Percentiles rank a stretch among this genome's conserved stretches.
These are phyloP conservation scores for Helicocarpus griseus DNA, from an alignment of 2,329 filamentous ascomycete species.

Conservation along the genomic window DNA sequence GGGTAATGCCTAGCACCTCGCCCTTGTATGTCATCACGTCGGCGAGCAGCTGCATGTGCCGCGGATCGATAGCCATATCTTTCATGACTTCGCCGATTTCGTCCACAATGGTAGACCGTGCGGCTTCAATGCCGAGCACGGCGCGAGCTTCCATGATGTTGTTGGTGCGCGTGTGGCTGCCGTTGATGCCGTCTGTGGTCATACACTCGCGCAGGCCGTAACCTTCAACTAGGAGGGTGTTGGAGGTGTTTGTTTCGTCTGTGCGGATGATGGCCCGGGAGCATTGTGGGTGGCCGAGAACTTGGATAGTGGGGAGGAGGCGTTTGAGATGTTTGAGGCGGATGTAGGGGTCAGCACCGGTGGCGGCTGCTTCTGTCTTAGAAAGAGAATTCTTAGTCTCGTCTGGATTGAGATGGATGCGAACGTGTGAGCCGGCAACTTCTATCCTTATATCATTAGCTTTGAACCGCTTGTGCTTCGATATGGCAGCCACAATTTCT, in stretches of 20 bases:
- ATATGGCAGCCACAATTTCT: slow-evolving; percentile 69
- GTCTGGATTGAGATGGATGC: slow-evolving; percentile 55
- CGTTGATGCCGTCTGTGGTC: slow-evolving; percentile 84
- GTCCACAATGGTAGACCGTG: slow-evolving; percentile 73
- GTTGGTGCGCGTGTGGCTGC: slow-evolving; percentile 65
- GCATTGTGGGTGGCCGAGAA: slow-evolving; percentile 82
- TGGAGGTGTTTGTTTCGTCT: slow-evolving; percentile 56
- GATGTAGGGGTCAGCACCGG: slow-evolving; percentile 36
- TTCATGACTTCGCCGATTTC: slow-evolving; percentile 88
- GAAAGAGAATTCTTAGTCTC: slow-evolving; percentile 25
- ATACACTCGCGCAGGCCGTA: slow-evolving; percentile 86
- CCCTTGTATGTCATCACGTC: slow-evolving; percentile 99
- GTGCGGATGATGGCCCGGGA: slow-evolving; percentile 82
- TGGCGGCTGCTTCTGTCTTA: slow-evolving; percentile 34
- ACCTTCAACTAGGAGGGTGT: slow-evolving; percentile 78
- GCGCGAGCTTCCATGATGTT: slow-evolving; percentile 81
- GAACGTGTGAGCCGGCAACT: slow-evolving; percentile 46
- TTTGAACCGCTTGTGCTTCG: slow-evolving; percentile 67
- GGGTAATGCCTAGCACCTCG: slow-evolving; percentile 89
- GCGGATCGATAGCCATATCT: slow-evolving; percentile 89
- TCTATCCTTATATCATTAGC: slow-evolving; percentile 55
- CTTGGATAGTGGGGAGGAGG: slow-evolving; percentile 68
- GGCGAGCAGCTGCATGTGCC: slow-evolving; percentile 93
- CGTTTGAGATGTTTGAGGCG: slow-evolving; percentile 80
- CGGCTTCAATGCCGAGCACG: slow-evolving; percentile 90